Base-by-base conservation (phyloP, 2,329 filamentous ascomycete species). In the Penicillium sp. region DNA sequence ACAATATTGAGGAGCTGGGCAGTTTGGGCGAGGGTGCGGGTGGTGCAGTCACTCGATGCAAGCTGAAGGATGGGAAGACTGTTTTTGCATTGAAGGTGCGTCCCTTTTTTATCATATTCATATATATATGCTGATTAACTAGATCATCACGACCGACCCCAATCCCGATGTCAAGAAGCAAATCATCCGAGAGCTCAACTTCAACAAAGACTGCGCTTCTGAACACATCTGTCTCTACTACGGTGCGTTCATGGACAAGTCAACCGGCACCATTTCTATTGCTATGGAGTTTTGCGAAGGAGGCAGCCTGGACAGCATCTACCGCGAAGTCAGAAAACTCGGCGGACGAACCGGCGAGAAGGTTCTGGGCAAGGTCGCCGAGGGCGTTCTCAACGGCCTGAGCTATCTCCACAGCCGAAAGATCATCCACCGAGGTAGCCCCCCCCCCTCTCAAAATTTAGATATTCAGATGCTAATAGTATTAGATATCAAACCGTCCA, bases 211-310 rank as follows among this genome's bases (percentile, higher is more conserved):
- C 63, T 97, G 94, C 71, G 91, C 90, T 5, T 97, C 91, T 4
- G 88, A 94, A 59, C 91, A 97, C 72, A 99, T 99, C 67, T 99
- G 94, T 76, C 86, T 89, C 61, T 99, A 99, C 76, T 99, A 97
- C 68, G 94, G 94, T 61, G 93, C 93, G 42, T 99, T 97, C 71
- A 90, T 95, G 71, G 93, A 99, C 70, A 89, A 94, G 58, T 88
- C 91, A n/a, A 95, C 91, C 9, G 91, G 92, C 51, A 97, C 93
- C 48, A 97, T 99, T 64, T 96, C 91, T 48, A 99, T 99, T 68
- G 92, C 91, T 57, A 99, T 99, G 94, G 94, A 99, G 71, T 97
- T 96, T 67, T 99, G 94, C 71, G 94, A 97, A 74, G 94, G 94
- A 57, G 94, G 94, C 53, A 96, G 91, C 47, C 82, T 99, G 20